Conservation (phyloP, 2,329 filamentous ascomycete genomes). For the Lachnum nothofagi region DNA sequence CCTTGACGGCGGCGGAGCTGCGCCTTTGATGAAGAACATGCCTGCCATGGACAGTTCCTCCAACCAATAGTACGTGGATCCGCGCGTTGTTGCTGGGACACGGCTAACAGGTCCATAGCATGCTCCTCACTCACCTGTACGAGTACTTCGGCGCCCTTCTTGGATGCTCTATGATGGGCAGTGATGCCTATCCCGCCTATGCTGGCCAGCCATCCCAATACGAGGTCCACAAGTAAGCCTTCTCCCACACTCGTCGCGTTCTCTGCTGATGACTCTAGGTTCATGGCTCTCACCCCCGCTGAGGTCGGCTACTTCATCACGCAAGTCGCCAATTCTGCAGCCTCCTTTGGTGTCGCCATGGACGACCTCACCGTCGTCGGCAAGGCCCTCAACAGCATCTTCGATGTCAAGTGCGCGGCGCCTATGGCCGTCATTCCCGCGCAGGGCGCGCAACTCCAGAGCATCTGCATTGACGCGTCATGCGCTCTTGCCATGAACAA, state of each 20-base stretch:
- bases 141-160: conserved; percentile 56
- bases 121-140: conserved; percentile 57
- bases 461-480: conserved; percentile 49
- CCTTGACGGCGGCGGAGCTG: conserved; percentile 54
- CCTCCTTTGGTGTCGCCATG: conserved; percentile 54
- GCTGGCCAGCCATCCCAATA: conserved; percentile 43
- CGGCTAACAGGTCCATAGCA: conserved; percentile 25
- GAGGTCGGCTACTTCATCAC: conserved; percentile 56
- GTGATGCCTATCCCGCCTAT: conserved; percentile 47
- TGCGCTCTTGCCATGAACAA: conserved; percentile 45
- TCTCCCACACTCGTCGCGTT: not conserved
- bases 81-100: too few species aligned
- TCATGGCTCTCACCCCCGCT: conserved; percentile 50
- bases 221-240: conserved; percentile 44
- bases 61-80: conserved; percentile 48
- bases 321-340: conserved; percentile 52
- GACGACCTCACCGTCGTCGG: conserved; percentile 48
- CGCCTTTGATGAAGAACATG: conserved; percentile 50
- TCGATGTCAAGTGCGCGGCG: conserved; percentile 48
- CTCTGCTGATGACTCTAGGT: conserved; percentile 29
- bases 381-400: conserved; percentile 44
- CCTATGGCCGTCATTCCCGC: conserved; percentile 41
- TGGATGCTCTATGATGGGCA: conserved; percentile 49
- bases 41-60: conserved; percentile 46
- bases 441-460: conserved; percentile 45